Base-by-base conservation (phyloP, 2,329 filamentous ascomycete genomes). In the Diaporthe amygdali region DNA sequence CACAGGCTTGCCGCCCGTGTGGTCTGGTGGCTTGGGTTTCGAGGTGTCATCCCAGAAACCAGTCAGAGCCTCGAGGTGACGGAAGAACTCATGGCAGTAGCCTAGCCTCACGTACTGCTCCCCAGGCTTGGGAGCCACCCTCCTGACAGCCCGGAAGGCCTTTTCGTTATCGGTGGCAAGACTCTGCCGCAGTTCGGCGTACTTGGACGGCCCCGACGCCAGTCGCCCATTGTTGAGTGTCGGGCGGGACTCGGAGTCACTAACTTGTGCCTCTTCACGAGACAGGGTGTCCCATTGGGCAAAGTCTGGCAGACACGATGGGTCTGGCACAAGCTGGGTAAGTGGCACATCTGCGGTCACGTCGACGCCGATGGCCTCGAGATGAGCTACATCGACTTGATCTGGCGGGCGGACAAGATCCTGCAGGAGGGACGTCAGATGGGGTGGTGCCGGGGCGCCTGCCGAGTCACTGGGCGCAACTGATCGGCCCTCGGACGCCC, bases 71-170 rank as follows among this genome's bases (percentile, higher is more conserved):
- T 92, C 90, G 25, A 92, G 82, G 74, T 89, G 88, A 66, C 88
- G 88, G 80, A 88, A 92, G 79, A 92, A 92, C 78, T 92, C 90
- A 75, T 91, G 92, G 6, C 88, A 86, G 74, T 91, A 91, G 17
- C 90, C 90, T 9, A 92, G 80, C 8, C 89, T 86, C 37, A 86
- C 84, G 44, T 86, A 82, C 55, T 84, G 81, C 75, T 86, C 85
- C 49, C 89, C 90, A 49, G 84, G 85, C 41, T 85, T 84, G 0
- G 87, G 81, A 7, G 85, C 84, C n/a, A 91, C 82, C 54, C 90
- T 86, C 30, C 89, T 86, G 68, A 92, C 86, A 1, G 88, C 89
- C 32, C 89, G 87, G 77, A 90, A 92, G 9, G 90, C 90, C 49
- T 86, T 83, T 51, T 88, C 84, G 73, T 92, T 92, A 30, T 81